Base-by-base conservation (phyloP, 345 rosid genomes). In the Aegle marmelos region DNA sequence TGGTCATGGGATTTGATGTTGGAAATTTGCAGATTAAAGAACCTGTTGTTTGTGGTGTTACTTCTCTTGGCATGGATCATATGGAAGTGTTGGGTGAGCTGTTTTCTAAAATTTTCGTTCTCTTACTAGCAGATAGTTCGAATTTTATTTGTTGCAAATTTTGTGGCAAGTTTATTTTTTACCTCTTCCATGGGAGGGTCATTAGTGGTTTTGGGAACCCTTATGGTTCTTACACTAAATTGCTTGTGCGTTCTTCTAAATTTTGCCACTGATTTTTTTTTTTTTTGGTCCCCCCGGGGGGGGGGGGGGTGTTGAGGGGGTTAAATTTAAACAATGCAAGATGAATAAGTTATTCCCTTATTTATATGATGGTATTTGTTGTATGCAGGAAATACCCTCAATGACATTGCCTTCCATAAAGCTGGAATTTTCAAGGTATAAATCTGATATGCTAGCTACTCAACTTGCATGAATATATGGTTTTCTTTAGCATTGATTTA, bases 391-490 rank as follows among this genome's bases (percentile, higher is more conserved):
- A 70, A 89, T 76, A 94, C 97, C 34, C 76, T 94, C 71, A 86
- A 86, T 78, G 69, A 90, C 78, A 94, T 94, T 78, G 98, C 98
- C 64, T 84, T 76, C 3, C 94, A 94, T 60, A 94, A 94, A 85
- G 98, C 98, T 74, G 98, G 98, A 69, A 90, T 94, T 82, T 90
- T 94, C 79, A 94, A 94, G 98, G 98, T 94, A 86, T 75, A 67
- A 74, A 69, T 24, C 7, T 73, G 16, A 31, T 75, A 60, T 65
- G 30, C 68, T 9, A 37, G 28, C 25, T 76, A 62, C 64, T 68
- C 81, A 80, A 70, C 73, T 41, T 41, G 78, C 78, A 79, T 37
- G 27, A 73, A 37, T 41, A 33, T 34, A 34, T 73, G 31, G 11
- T 78, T 80, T 69, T 58, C 60, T 61, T 74, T 80, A 34, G 41